A percentile compares a stretch with the other conserved stretches of the same genome.
These are phyloP conservation scores for Alternaria incomplexa DNA, from an alignment of 2,329 filamentous ascomycete genomes.

Conservation along the genomic window DNA sequence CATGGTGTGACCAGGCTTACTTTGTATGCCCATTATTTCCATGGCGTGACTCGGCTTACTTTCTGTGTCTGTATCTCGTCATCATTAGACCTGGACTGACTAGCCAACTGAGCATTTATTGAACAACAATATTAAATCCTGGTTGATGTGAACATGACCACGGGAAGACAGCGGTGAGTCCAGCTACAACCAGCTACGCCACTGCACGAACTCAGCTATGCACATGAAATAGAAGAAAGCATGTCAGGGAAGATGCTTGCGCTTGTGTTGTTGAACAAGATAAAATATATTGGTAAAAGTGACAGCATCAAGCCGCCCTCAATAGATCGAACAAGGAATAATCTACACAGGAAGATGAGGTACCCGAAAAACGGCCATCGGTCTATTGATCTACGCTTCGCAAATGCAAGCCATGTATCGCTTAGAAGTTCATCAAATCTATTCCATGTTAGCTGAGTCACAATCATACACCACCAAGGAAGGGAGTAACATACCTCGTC, in stretches of 20 bases:
- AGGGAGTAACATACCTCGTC: slow-evolving; percentile 74
- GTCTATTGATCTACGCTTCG: neutral
- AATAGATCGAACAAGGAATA: neutral
- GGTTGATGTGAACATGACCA: neutral
- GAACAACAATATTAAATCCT: neutral
- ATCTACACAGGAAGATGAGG: neutral
- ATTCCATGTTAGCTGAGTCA: slow-evolving; percentile 1
- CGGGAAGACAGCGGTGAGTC: neutral
- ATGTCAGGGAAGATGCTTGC: too few species aligned
- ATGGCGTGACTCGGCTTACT: neutral
- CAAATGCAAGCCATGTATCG: neutral
- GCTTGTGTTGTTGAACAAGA: neutral
- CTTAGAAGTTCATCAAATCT: slow-evolving; percentile 34
- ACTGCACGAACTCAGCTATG: neutral
- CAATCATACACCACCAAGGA: neutral
- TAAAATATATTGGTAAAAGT: neutral
- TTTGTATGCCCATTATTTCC: neutral
- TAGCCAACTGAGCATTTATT: neutral
- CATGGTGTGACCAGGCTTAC: neutral
- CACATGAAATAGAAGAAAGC: too few species aligned
- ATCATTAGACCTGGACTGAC: neutral
- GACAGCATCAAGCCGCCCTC: neutral
- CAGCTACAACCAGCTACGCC: neutral
- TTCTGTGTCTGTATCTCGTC: neutral
- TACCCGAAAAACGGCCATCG: neutral